phyloP scores from a whole-genome alignment of 169 alveolate species.

The Plasmodium gaboni region DNA sequence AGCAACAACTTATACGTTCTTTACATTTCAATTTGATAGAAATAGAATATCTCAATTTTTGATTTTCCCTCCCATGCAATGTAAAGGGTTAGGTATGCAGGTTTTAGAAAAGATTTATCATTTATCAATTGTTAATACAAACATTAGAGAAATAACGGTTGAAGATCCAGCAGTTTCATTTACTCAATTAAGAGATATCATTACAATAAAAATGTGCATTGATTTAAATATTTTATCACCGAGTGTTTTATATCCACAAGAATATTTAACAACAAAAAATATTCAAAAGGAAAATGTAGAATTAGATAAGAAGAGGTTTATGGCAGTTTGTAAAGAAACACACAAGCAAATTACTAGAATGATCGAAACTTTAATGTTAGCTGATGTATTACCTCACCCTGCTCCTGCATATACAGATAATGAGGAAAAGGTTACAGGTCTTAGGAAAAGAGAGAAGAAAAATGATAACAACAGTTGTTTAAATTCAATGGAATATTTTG shows the following conservation, averaged over 20 bases:
- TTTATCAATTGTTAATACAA: constrained; percentile 80
- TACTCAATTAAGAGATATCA: constrained; percentile 82
- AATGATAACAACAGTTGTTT: constrained; percentile 8
- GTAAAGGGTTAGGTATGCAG: constrained; percentile 84
- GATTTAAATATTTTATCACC: constrained; percentile 40
- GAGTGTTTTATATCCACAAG: constrained; percentile 51
- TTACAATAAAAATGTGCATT: constrained; percentile 79
- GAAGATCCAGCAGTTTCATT: constrained; percentile 88
- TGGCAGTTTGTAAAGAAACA: constrained; percentile 67
- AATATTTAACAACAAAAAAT: constrained; percentile 58
- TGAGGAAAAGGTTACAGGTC: constrained; percentile 19
- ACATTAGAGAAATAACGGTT: constrained; percentile 84
- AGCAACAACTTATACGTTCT: constrained; percentile 85
- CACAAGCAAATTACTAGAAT: constrained; percentile 65
- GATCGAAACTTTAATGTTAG: constrained; percentile 40
- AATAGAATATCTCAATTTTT: constrained; percentile 85
- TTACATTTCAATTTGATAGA: constrained; percentile 82
- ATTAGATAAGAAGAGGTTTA: constrained; percentile 47
- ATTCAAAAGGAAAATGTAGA: constrained; percentile 35
- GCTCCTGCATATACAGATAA: constrained; percentile 39
- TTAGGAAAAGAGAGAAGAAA: constrained; percentile 55
- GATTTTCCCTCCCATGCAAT: constrained; percentile 84
- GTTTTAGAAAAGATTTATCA: constrained; percentile 82
- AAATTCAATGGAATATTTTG: constrained; percentile 64
- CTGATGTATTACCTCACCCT: constrained; percentile 68